phyloP scores from a whole-genome alignment of 495 filamentous ascomycete genomes.

The Barbatosphaeria neglecta region DNA sequence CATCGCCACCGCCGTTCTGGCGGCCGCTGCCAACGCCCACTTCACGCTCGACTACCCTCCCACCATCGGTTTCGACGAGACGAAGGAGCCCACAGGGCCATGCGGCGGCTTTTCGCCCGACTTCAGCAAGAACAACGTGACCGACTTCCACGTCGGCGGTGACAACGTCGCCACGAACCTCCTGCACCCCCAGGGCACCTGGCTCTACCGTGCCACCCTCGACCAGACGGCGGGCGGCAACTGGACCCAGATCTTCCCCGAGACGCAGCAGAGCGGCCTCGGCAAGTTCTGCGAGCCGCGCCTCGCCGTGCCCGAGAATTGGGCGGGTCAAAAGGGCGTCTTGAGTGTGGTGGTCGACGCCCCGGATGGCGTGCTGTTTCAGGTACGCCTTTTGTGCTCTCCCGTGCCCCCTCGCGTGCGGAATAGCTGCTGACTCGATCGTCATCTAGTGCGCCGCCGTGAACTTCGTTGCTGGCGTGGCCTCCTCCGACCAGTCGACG shows the following conservation, averaged over 20 bases:
- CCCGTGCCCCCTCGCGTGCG: background rate
- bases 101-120: conserved; percentile 35
- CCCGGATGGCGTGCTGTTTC: conserved; percentile 37
- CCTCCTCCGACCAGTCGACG: conserved; percentile 2
- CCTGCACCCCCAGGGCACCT: conserved; percentile 33
- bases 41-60: conserved; percentile 33
- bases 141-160: conserved; percentile 41
- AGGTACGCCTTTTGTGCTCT: conserved; percentile 20
- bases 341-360: conserved; percentile 29
- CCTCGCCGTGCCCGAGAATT: conserved; percentile 27
- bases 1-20: conserved; percentile 18
- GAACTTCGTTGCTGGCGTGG: conserved; percentile 34
- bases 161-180: conserved; percentile 25
- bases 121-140: conserved; percentile 20
- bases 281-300: conserved; percentile 31
- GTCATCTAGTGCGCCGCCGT: conserved; percentile 35
- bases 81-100: conserved; percentile 23
- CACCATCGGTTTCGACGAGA: conserved; percentile 35
- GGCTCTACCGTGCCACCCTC: conserved; percentile 38
- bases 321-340: conserved; percentile 37
- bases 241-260: conserved; percentile 37
- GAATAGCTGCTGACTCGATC: background rate
- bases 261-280: conserved; percentile 31
- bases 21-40: conserved; percentile 29
- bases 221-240: conserved; percentile 27